Base-by-base conservation (phyloP, 768 basidiomycete species). In the Boletus sp. region DNA sequence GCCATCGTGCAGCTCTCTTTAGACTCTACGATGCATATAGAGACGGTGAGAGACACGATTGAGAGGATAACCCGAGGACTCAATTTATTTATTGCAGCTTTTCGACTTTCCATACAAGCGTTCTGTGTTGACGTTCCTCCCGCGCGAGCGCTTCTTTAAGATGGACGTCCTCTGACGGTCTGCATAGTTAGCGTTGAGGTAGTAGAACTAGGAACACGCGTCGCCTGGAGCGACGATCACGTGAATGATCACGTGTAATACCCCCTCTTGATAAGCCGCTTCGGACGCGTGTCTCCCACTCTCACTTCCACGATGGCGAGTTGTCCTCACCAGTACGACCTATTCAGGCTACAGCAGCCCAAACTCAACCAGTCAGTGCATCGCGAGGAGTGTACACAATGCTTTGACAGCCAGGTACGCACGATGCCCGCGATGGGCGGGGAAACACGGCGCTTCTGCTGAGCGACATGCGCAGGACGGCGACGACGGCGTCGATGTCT, bases 351-450 rank as follows among this genome's bases (percentile, higher is more conserved):
- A 0, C 69, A 75, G 34, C 75, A 75, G 0, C 90, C 91, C 0
- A 79, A 71, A 45, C 72, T 87, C 0, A 84, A 82, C 5, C 87
- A 93, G 57, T 80, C 81, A 0, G 90, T 93, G 0, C 86, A 94
- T 61, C 75, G 94, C 8, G 93, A 97, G 72, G 95, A 98, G 71
- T 99, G 96, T 66, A 97, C 95, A 0, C 93, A 95, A 55, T 99
- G 96, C 66, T 99, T 98, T 68, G 95, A 98, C 70, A 84, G 83
- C 64, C 95, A 98, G 83, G 93, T 87, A 21, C 40, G 68, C 47
- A 3, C 47, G 54, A 59, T 57, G 51, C n/a, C 25, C 11, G 8
- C 37, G 33, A 54, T 62, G 53, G 53, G 35, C 40, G 15, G 38
- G 6, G 1, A 29, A 48, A 33, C 32, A 11, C 13, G 27, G 11